Evolutionary conservation across 331 rosid species (phyloP).

Genomic region (Malus hybrid): DNA sequence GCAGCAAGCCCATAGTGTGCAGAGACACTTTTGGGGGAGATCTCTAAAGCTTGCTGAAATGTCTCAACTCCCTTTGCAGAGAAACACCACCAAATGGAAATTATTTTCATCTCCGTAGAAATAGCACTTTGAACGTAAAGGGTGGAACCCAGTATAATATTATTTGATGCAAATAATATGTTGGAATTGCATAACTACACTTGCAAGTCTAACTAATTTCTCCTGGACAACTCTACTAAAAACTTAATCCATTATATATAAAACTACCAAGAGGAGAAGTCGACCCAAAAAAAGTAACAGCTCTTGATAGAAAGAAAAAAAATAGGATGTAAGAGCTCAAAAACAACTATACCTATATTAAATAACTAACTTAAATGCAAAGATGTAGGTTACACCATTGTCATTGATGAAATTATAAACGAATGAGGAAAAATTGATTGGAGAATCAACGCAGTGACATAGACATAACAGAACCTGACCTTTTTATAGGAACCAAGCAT

Average conservation of each 20-base stretch:
- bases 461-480: slow-evolving; percentile 29
- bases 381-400: neutral
- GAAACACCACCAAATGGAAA: slow-evolving; percentile 14
- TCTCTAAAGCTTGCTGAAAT: slow-evolving; percentile 67
- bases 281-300: neutral
- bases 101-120: neutral
- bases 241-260: neutral
- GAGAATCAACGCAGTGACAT: neutral
- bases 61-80: slow-evolving; percentile 71
- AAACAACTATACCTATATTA: neutral
- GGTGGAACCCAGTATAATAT: neutral
- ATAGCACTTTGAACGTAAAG: neutral
- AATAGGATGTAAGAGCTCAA: neutral
- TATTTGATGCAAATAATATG: neutral
- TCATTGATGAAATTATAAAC: neutral
- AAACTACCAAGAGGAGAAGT: neutral
- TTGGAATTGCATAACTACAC: neutral
- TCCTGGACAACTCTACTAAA: neutral
- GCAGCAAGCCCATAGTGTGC: slow-evolving; percentile 85
- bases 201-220: neutral
- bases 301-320: neutral
- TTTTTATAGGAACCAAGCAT: slow-evolving; percentile 65
- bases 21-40: slow-evolving; percentile 57
- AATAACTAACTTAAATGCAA: neutral
- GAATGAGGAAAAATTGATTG: neutral